These are phyloP conservation scores for Cercospora berteroae DNA, from an alignment of 2,329 filamentous ascomycete genomes.

Conservation along the genomic window DNA sequence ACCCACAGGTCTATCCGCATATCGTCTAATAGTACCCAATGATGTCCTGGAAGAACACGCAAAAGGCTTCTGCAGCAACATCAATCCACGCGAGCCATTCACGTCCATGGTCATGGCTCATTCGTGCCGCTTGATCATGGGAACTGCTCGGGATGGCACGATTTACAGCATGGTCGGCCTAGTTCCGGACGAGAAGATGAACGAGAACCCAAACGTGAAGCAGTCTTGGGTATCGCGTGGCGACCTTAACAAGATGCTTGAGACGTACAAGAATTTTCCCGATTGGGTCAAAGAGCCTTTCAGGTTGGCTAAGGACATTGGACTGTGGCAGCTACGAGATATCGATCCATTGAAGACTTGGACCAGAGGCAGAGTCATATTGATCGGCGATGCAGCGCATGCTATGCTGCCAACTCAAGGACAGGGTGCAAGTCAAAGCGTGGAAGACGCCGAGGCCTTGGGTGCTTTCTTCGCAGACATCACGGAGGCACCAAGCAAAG, in stretches of 20 bases:
- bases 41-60: conserved; percentile 23
- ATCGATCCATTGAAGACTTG: conserved; percentile 43
- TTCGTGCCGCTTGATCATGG: conserved; percentile 44
- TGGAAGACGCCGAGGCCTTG: conserved; percentile 45
- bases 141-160: conserved; percentile 43
- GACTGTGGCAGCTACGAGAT: conserved; percentile 50
- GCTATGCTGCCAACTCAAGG: conserved; percentile 45
- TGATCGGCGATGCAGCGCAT: conserved; percentile 43
- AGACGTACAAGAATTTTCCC: conserved; percentile 46
- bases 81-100: conserved; percentile 40
- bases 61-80: conserved; percentile 25
- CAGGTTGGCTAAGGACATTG: conserved; percentile 37
- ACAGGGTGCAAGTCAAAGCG: conserved; percentile 44
- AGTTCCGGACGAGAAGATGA: conserved; percentile 46
- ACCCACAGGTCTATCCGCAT: conserved; percentile 43
- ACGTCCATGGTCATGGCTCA: conserved; percentile 51
- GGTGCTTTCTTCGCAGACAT: conserved; percentile 31
- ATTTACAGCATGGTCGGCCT: conserved; percentile 45
- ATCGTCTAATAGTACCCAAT: conserved; percentile 39
- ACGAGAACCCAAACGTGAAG: conserved; percentile 40
- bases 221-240: conserved; percentile 45
- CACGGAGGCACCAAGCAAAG: conserved; percentile 12
- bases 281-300: conserved; percentile 42
- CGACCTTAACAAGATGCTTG: conserved; percentile 39
- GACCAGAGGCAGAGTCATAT: conserved; percentile 33